phyloP scores from a whole-genome alignment of 768 basidiomycete species.

The Lepiota subincarnata region DNA sequence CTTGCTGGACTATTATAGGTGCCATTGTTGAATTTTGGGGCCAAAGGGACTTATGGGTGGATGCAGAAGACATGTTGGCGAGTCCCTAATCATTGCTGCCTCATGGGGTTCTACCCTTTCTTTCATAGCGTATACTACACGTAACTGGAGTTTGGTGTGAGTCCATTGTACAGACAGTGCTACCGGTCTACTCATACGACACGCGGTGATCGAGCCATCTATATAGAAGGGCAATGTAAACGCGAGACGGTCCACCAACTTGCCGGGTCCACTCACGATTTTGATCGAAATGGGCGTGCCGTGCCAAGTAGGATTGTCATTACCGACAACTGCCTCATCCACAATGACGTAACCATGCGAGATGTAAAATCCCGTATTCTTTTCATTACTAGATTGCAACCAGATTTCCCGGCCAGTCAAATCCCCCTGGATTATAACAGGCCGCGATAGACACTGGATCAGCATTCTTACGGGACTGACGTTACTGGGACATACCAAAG shows the following conservation, averaged over 20 bases:
- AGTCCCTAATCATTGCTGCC: background rate
- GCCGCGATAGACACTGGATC: background rate
- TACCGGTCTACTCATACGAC: no score
- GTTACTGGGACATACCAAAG: slow-evolving; percentile 14
- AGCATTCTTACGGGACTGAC: background rate
- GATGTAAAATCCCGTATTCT: slow-evolving; percentile 22
- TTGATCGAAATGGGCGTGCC: slow-evolving; percentile 18
- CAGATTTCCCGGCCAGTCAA: slow-evolving; percentile 16
- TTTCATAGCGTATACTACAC: background rate
- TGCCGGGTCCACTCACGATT: slow-evolving; percentile 15
- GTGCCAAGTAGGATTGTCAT: slow-evolving; percentile 23
- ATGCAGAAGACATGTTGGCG: slow-evolving; percentile 54
- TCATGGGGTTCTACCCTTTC: background rate
- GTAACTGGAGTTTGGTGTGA: background rate
- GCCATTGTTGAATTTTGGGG: slow-evolving; percentile 68
- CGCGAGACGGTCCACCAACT: background rate
- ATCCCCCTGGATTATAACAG: slow-evolving; percentile 16
- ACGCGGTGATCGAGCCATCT: slow-evolving; percentile 21
- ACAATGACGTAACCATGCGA: slow-evolving; percentile 23
- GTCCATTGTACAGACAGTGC: background rate
- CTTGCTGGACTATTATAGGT: slow-evolving; percentile 74
- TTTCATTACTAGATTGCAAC: slow-evolving; percentile 20
- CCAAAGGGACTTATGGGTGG: slow-evolving; percentile 77
- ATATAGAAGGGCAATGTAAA: background rate
- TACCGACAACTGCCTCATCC: slow-evolving; percentile 17